Conservation (phyloP, 1,284 basidiomycete genomes). For the Quambalaria eucalypti region DNA sequence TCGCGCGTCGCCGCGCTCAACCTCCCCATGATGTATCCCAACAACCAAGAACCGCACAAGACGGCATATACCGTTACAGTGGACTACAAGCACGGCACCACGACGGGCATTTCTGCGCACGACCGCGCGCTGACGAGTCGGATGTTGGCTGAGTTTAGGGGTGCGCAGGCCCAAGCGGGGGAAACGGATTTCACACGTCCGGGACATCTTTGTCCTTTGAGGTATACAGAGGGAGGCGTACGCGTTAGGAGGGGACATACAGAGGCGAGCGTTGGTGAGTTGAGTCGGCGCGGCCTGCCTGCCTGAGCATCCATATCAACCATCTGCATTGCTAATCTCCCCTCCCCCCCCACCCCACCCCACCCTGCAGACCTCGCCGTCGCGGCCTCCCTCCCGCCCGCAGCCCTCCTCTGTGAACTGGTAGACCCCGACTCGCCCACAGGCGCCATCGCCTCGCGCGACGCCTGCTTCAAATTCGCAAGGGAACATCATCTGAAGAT, state of each 20-base stretch:
- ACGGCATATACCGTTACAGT: slow-evolving; percentile 96
- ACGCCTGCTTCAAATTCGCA: slow-evolving; percentile 88
- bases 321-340: neutral
- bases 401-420: slow-evolving; percentile 85
- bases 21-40: slow-evolving; percentile 84
- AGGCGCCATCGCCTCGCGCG: slow-evolving; percentile 90
- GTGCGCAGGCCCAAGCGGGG: neutral
- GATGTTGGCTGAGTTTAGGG: slow-evolving; percentile 58
- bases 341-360: neutral
- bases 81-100: slow-evolving; percentile 84
- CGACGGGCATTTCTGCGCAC: slow-evolving; percentile 93
- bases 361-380: slow-evolving; percentile 63
- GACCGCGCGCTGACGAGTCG: slow-evolving; percentile 82
- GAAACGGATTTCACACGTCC: slow-evolving; percentile 73
- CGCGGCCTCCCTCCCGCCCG: slow-evolving; percentile 65
- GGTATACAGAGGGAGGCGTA: slow-evolving; percentile 76
- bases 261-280: slow-evolving; percentile 66
- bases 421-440: slow-evolving; percentile 77
- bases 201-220: slow-evolving; percentile 87
- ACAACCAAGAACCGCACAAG: slow-evolving; percentile 80
- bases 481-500: slow-evolving; percentile 81
- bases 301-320: neutral
- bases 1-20: slow-evolving; percentile 68
- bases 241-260: slow-evolving; percentile 83
- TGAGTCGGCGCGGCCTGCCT: neutral